These are phyloP conservation scores for Escovopsis sp. DNA, from an alignment of 2,329 filamentous ascomycete genomes.

Conservation along the genomic window DNA sequence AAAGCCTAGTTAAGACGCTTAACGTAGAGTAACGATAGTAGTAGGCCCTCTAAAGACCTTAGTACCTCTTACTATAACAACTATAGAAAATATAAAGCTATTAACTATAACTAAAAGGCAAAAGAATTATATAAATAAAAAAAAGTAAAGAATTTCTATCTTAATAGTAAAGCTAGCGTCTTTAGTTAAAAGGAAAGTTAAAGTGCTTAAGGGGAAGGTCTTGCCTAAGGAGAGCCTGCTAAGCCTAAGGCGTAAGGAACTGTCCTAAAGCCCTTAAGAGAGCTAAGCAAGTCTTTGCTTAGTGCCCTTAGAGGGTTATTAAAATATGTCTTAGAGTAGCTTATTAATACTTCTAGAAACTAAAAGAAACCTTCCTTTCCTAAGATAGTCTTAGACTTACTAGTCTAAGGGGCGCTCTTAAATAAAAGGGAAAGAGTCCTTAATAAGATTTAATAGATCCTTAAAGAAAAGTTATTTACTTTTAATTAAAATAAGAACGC, in stretches of 20 bases:
- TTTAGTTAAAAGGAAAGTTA: no score
- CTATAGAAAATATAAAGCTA: not conserved
- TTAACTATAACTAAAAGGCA: not conserved
- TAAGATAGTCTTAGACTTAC: not conserved
- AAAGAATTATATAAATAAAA: not conserved
- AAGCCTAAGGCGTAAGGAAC: no score
- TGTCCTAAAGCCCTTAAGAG: no score
- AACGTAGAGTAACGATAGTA: no score
- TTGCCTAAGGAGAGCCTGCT: no score
- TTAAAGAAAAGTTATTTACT: not conserved
- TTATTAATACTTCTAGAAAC: not conserved
- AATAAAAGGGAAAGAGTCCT: not conserved
- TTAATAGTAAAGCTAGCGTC: not conserved
- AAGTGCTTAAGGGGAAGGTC: no score
- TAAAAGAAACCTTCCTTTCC: not conserved
- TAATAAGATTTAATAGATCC: not conserved
- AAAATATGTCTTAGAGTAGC: not conserved
- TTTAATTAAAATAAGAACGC: no score
- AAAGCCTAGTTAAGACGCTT: no score
- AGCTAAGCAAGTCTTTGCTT: no score
- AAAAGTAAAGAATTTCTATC: not conserved
- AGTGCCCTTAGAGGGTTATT: no score
- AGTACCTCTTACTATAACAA: no score
- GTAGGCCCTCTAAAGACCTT: no score
- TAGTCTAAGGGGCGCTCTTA: not conserved